phyloP scores from a whole-genome alignment of 176 grass and related monocot genomes.

The Cocos nucifera region DNA sequence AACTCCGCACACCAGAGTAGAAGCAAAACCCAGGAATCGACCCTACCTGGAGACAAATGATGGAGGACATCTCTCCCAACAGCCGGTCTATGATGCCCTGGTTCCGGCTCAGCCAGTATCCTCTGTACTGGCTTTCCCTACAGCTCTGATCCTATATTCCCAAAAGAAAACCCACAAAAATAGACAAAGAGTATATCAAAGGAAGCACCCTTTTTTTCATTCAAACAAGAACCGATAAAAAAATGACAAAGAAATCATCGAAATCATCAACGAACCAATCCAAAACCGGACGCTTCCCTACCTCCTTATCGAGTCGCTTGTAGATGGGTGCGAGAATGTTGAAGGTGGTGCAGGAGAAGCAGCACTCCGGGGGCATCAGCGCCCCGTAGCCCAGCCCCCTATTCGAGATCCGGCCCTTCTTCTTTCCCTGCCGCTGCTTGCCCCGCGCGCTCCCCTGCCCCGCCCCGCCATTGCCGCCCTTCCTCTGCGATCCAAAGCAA shows the following conservation, averaged over 20 bases:
- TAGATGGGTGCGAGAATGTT: constrained; percentile 58
- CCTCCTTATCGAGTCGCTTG: constrained; percentile 39
- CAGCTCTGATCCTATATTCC: constrained; percentile 36
- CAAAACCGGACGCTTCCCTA: constrained; percentile 13
- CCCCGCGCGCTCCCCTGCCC: background rate
- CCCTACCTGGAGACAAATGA: constrained; percentile 83
- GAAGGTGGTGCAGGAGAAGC: constrained; percentile 47
- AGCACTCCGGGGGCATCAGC: background rate
- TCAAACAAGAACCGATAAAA: too few species aligned
- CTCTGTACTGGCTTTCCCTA: constrained; percentile 71
- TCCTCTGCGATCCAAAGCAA: too few species aligned
- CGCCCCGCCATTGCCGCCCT: background rate
- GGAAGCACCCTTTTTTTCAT: too few species aligned
- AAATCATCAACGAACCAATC: background rate
- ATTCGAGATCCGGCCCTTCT: background rate
- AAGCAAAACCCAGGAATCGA: background rate
- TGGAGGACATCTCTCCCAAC: constrained; percentile 58
- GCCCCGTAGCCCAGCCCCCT: constrained; percentile 2
- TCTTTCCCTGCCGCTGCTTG: constrained; percentile 19
- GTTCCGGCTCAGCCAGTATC: constrained; percentile 75
- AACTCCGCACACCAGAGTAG: too few species aligned
- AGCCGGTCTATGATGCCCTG: constrained; percentile 70
- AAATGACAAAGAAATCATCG: too few species aligned
- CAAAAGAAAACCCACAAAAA: background rate
- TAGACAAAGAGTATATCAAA: too few species aligned